These are phyloP conservation scores for Wickerhamomyces bovis DNA, from an alignment of 805 yeast species.

Conservation along the genomic window DNA sequence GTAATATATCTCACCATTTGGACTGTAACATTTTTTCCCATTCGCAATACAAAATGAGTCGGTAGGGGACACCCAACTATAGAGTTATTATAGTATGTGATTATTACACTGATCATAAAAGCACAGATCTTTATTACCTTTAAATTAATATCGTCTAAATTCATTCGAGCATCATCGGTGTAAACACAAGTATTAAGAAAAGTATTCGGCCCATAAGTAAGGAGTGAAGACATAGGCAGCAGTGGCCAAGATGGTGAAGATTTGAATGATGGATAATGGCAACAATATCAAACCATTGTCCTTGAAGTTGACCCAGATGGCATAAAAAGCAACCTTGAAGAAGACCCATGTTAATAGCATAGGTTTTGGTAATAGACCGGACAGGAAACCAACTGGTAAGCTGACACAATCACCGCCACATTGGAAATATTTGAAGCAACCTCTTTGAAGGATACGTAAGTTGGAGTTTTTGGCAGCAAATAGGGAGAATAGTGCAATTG, in stretches of 20 bases:
- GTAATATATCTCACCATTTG: too few species aligned
- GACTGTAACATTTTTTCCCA: too few species aligned
- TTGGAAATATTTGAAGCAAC: constrained; percentile 83
- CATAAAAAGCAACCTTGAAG: constrained; percentile 83
- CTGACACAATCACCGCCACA: constrained; percentile 75
- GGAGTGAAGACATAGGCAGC: constrained; percentile 82
- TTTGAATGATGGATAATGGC: constrained; percentile 67
- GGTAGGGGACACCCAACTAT: neutral
- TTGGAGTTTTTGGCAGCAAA: constrained; percentile 80
- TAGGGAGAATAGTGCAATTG: constrained; percentile 82
- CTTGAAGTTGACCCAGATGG: constrained; percentile 62
- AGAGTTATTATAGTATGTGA: too few species aligned
- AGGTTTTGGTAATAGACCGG: constrained; percentile 79
- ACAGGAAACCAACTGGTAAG: constrained; percentile 76
- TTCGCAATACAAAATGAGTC: neutral
- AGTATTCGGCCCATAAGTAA: constrained; percentile 37
- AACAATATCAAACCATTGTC: constrained; percentile 60
- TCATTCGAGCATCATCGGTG: neutral
- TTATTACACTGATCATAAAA: too few species aligned
- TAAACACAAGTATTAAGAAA: constrained; percentile 7
- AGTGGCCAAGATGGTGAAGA: constrained; percentile 59
- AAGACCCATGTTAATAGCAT: constrained; percentile 74
- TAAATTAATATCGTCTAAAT: neutral
- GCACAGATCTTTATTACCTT: too few species aligned
- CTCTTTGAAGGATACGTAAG: constrained; percentile 67